A percentile compares a stretch with the other conserved stretches of the same genome.
phyloP scores from a whole-genome alignment of 208 protist genomes.

The Trypanosoma conorhini region DNA sequence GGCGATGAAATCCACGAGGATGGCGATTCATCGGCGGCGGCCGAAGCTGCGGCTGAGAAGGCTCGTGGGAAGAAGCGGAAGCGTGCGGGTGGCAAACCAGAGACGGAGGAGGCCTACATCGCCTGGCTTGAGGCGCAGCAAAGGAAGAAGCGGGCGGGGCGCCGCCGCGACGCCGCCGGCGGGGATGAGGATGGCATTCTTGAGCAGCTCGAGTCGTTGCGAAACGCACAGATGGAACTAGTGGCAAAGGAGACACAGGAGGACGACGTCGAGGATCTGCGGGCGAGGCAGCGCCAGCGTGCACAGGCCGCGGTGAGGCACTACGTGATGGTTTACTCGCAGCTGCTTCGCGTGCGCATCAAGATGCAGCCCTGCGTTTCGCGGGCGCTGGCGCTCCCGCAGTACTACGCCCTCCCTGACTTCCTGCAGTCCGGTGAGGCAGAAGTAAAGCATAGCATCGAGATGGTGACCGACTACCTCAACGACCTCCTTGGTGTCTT shows the following conservation, averaged over 20 bases:
- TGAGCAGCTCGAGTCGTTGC: constrained; percentile 42
- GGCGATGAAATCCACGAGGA: constrained; percentile 19
- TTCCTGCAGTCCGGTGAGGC: constrained; percentile 35
- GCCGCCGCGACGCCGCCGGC: not conserved
- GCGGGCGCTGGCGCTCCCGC: constrained; percentile 62
- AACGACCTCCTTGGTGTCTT: constrained; percentile 23
- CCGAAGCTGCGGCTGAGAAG: constrained; percentile 16
- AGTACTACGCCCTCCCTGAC: constrained; percentile 74
- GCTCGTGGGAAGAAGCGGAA: not conserved
- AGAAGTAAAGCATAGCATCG: constrained; percentile 10
- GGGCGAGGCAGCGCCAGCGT: constrained; percentile 23
- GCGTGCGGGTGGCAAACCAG: constrained; percentile 37
- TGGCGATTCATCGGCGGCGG: constrained; percentile 18
- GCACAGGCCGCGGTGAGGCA: constrained; percentile 50
- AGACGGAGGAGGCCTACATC: constrained; percentile 76
- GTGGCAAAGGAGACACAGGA: constrained; percentile 23
- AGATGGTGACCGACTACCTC: constrained; percentile 11
- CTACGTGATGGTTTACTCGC: constrained; percentile 72
- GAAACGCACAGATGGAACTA: constrained; percentile 37
- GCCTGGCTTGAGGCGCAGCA: constrained; percentile 57
- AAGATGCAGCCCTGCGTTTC: constrained; percentile 71
- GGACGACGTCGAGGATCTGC: constrained; percentile 17
- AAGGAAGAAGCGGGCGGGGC: constrained; percentile 16
- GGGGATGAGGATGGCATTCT: constrained; percentile 45
- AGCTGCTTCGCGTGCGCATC: constrained; percentile 72